Percentiles rank a stretch among this genome's conserved stretches.
These are phyloP conservation scores for Sorghum bicolor DNA, from an alignment of 176 grass and related monocot species.

Conservation along the genomic window Sorghum_bicolor_NCBIv3 NC_012870.2:19366001-19366500, in stretches of 20 bases:
- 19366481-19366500: neutral
- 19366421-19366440: neutral
- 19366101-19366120: neutral
- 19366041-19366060: neutral
- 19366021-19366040: neutral
- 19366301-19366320: neutral
- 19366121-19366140: neutral
- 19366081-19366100: neutral
- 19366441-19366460: neutral
- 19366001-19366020: neutral
- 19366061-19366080: neutral
- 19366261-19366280: neutral
- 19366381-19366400: neutral
- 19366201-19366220: neutral
- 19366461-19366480: too few relatives aligned
- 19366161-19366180: neutral
- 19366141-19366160: neutral
- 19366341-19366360: neutral
- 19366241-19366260: neutral
- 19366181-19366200: neutral
- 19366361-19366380: neutral
- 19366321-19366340: neutral
- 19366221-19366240: neutral
- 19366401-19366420: neutral
- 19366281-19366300: neutral